Evolutionary conservation across 2,329 filamentous ascomycete species (phyloP).

Genomic region (Tolypocladium tundrense): DNA sequence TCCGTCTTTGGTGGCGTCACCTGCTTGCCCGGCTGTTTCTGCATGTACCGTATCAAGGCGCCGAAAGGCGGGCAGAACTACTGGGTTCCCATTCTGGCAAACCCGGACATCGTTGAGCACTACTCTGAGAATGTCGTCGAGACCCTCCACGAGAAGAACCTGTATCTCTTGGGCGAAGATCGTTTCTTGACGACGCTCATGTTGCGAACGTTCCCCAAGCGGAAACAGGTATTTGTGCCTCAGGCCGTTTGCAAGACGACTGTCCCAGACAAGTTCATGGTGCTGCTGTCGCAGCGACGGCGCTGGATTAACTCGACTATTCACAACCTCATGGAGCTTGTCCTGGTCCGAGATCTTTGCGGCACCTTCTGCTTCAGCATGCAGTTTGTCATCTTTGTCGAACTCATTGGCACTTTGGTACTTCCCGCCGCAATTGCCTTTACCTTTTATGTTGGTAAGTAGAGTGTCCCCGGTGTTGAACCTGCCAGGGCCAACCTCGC

Average conservation of each 20-base stretch:
- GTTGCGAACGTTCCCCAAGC: conserved; percentile 97
- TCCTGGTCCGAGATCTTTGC: conserved; percentile 89
- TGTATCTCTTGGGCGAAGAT: conserved; percentile 86
- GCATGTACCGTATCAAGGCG: conserved; percentile 99
- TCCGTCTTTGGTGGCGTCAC: conserved; percentile 98
- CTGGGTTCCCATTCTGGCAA: conserved; percentile 97
- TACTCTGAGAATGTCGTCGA: conserved; percentile 99
- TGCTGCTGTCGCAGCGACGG: conserved; percentile 86
- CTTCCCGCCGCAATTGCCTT: conserved; percentile 94
- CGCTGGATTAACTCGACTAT: conserved; percentile 99
- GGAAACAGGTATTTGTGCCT: conserved; percentile 96
- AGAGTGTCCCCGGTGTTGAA: neutral
- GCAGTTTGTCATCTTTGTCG: conserved; percentile 97
- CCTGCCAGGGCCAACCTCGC: neutral
- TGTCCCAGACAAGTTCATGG: conserved; percentile 84
- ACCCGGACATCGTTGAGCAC: conserved; percentile 96
- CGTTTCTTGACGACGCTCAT: conserved; percentile 94
- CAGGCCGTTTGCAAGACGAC: conserved; percentile 99
- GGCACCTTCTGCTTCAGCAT: conserved; percentile 99
- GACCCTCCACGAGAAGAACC: conserved; percentile 94
- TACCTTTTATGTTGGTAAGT: conserved; percentile 88
- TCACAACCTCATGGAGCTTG: conserved; percentile 95
- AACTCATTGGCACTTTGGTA: conserved; percentile 88
- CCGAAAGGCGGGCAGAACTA: conserved; percentile 98
- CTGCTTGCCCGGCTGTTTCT: conserved; percentile 96